phyloP scores from a whole-genome alignment of 2,329 filamentous ascomycete genomes.

The Diaporthe humulicola region DNA sequence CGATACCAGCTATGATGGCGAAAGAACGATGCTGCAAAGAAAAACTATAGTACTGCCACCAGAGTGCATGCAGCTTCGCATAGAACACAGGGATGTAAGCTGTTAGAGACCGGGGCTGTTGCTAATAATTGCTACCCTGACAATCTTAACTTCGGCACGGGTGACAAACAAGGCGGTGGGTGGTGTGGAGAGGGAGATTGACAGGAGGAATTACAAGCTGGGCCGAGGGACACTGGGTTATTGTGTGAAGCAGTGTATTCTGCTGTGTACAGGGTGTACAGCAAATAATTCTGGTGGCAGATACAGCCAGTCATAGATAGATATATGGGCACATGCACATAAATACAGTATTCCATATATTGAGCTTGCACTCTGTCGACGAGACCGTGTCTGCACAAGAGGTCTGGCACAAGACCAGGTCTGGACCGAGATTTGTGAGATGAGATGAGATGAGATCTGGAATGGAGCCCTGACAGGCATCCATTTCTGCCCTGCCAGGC shows the following conservation, averaged over 20 bases:
- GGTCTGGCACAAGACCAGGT: constrained; percentile 4
- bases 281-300: background rate
- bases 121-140: constrained; percentile 10
- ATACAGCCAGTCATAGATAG: background rate
- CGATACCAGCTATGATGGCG: background rate
- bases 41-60: background rate
- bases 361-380: too few species aligned
- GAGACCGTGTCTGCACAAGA: background rate
- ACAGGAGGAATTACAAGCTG: background rate
- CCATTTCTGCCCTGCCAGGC: constrained; percentile 13
- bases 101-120: background rate
- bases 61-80: background rate
- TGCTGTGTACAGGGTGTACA: background rate
- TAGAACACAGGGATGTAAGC: background rate
- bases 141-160: constrained; percentile 9
- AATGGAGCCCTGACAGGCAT: constrained; percentile 8
- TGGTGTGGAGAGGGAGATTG: constrained; percentile 16
- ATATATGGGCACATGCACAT: too few species aligned
- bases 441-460: constrained; percentile 28
- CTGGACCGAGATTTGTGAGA: constrained; percentile 6
- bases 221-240: background rate
- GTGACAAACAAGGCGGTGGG: background rate
- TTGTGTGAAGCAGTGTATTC: background rate
- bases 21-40: background rate
- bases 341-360: too few species aligned